Base-by-base conservation (phyloP, 306 rosid species). In the Delonix regia region DNA sequence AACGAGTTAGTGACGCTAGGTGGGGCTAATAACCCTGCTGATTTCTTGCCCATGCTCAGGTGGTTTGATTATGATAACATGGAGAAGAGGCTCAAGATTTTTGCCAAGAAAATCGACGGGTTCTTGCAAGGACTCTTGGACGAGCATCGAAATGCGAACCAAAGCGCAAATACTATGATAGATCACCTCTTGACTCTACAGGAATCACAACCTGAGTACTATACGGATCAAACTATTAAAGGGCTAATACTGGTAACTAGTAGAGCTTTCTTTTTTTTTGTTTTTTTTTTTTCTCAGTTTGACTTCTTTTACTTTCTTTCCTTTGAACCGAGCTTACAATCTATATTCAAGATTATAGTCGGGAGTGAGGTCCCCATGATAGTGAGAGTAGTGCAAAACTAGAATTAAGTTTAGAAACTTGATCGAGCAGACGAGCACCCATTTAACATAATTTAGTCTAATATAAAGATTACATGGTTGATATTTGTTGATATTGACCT, bases 61-160 rank as follows among this genome's bases (percentile, higher is more conserved):
- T 89, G 86, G 87, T 30, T 87, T 68, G 85, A 84, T 73, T 45
- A 41, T 8, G 75, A 42, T 38, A n/a, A 73, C 2, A 53, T 62
- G 36, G 84, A 81, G 65, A 85, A 74, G 18, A 87, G 36, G 59
- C 15, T 85, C 2, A 59, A 44, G 74, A 71, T 63, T 14, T 10
- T 85, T 19, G 75, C 78, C 1, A 70, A 51, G 57, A 85, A 16
- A 71, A 30, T 42, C 0, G 90, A 88, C 75, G 21, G 47, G 5
- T 83, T 85, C 71, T 65, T 83, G 30, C 93, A 89, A 77, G 86
- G 88, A 4, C 66, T 89, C 39, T 68, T 89, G n/a, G 91, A 89
- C 16, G 87, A 89, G 36, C 89, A 80, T 39, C 80, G 87, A 3
- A 64, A 22, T 8, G 61, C 75, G 45, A 76, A 51, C 28, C 19